Percentiles rank a stretch among this genome's conserved stretches.
Conservation (phyloP, 495 filamentous ascomycete species). For the Amphirosellinia nigrospora region DNA sequence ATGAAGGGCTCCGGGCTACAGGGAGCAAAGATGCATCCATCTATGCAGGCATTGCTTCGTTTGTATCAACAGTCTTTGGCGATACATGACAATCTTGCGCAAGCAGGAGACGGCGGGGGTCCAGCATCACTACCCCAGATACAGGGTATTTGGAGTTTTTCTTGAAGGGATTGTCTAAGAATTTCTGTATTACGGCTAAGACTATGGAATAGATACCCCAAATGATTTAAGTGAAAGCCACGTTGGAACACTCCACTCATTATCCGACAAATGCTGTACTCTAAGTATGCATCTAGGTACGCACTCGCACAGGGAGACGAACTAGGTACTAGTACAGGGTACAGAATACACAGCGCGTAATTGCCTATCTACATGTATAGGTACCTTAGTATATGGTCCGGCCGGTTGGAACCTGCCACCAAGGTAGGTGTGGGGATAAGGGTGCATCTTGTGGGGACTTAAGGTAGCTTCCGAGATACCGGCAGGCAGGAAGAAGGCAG, state of each 20-base stretch:
- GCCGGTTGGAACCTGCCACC: background rate
- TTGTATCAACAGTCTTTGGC: slow-evolving; percentile 8
- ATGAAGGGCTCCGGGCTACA: background rate
- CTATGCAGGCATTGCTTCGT: background rate
- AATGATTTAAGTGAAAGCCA: slow-evolving; percentile 32
- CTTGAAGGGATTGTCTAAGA: slow-evolving; percentile 25
- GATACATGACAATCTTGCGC: slow-evolving; percentile 10
- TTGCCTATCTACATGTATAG: no score
- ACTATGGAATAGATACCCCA: slow-evolving; percentile 47
- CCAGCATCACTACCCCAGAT: slow-evolving; percentile 14
- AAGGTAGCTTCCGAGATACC: background rate
- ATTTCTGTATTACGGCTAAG: slow-evolving; percentile 33
- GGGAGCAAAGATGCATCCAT: background rate
- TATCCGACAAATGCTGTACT: background rate
- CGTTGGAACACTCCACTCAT: background rate
- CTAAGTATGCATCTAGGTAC: no score
- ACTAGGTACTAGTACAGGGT: background rate
- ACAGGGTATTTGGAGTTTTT: slow-evolving; percentile 18
- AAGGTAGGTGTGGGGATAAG: slow-evolving; percentile 12
- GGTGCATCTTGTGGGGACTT: slow-evolving; percentile 1
- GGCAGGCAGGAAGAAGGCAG: slow-evolving; percentile 9
- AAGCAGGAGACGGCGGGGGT: background rate
- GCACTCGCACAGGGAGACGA: background rate
- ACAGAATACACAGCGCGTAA: no score
- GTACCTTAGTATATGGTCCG: background rate